Base-by-base conservation (phyloP, 2,329 filamentous ascomycete species). In the Aspergillus jensenii region DNA sequence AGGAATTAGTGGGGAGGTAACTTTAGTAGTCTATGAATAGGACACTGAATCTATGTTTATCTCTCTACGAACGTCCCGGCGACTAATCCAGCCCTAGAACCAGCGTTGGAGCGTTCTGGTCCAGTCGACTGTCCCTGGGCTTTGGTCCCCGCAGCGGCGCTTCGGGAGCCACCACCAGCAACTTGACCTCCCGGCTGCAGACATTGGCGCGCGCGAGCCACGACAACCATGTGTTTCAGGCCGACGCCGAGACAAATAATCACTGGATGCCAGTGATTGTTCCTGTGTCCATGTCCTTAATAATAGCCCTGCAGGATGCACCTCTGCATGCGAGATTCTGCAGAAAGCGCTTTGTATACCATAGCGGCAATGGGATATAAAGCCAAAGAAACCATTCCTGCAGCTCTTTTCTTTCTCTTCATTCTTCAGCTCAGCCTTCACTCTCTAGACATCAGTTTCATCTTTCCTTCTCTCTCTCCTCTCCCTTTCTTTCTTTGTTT, bases 371-470 rank as follows among this genome's bases (percentile, higher is more conserved):
- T 37, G 12, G 47, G 49, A 43, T 53, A 53, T 48, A 53, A 52
- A 53, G 49, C 27, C 39, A 21, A 44, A 41, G 21, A 39, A 21
- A 15, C 37, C 21, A n/a, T n/a, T 37, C 19, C 44, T 43, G 25
- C 45, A 57, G 56, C 41, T 31, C 44, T 56, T 61, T 43, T 45
- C 33, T 58, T 52, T 21, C 14, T 25, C 51, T 45, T 50, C 45
- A 45, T 41, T 40, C 12, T 47, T 33, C 45, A 45, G 21, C 23
- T 35, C 52, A 49, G 27, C 23, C 27, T 33, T 46, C 55, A 60
- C 37, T 56, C 48, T 44, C 58, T 59, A 52, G 23, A 48, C 53
- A 58, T 49, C 47, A 33, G 57, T 51, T 61, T 59, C 58, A 48
- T 56, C 44, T 59, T n/a, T 47, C 40, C 44, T 54, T 39, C 37